Base-by-base conservation (phyloP, 495 filamentous ascomycete genomes). In the Podospora pseudopauciseta region DNA sequence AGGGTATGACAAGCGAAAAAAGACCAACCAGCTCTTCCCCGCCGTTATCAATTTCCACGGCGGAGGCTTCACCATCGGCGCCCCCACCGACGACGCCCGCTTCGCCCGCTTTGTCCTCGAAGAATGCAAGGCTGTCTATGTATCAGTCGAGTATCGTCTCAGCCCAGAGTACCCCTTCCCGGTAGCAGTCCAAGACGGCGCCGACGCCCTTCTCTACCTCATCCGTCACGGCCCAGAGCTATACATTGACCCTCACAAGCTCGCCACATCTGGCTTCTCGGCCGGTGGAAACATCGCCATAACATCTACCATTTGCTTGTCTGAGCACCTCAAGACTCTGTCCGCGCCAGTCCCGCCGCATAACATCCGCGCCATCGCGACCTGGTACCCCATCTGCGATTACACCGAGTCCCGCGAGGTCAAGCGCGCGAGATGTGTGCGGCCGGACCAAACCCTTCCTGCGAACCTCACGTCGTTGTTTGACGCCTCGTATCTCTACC, bases 241-340 rank as follows among this genome's bases (percentile, higher is more conserved):
- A 4, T 72, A 76, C 57, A 72, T 84, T 27, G 78, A 84, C 53
- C 74, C 75, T 13, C 67, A 68, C 49, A 74, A 74, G 60, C 86
- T 97, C 18, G 91, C 88, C 3, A 79, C 94, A 11, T 92, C 86
- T 5, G 94, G 94, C 18, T 98, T 98, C 79, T 93, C 90, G 0
- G 91, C 92, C 2, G 94, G 94, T 2, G 94, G 88, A 15, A 98
- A 97, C 72, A 86, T 96, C 70, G 86, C 88, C 27, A 88, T 97
- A 69, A 94, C 93, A 0, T 88, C 94, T 0, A 89, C 91, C 0
- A 80, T 97, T 20, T 85, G 89, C 23, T 78, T 97, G 1, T 77
- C 84, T 19, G 54, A 73, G 15, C 76, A 80, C 49, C 63, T 81
- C 55, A 70, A 75, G 26, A 20, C 68, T 26, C 49, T 27, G 56